phyloP scores from a whole-genome alignment of 2,329 filamentous ascomycete genomes.

The Gaeumannomyces tritici region DNA sequence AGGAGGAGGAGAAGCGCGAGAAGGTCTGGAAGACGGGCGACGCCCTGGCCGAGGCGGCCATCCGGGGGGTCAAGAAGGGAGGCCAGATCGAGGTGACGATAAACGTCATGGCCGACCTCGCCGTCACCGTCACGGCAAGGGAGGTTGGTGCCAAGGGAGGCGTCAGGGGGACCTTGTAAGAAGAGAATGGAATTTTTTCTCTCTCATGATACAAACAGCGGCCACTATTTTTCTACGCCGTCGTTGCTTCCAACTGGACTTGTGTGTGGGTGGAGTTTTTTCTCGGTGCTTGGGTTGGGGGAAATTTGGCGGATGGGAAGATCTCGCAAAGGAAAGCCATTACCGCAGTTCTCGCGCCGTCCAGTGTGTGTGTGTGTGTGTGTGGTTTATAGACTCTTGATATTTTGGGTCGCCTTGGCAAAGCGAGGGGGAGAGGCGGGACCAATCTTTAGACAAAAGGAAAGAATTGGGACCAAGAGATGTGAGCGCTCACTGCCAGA shows the following conservation, averaged over 20 bases:
- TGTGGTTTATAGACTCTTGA: not conserved
- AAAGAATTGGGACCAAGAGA: not conserved
- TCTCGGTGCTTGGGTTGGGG: not conserved
- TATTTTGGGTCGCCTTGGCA: not conserved
- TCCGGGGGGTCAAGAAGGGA: constrained; percentile 78
- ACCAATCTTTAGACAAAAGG: not conserved
- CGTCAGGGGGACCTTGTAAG: constrained; percentile 50
- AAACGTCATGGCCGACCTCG: constrained; percentile 73
- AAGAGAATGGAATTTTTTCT: not conserved
- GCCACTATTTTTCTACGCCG: not conserved
- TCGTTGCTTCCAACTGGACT: not conserved
- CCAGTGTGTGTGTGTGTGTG: too few relatives aligned
- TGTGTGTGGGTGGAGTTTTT: not conserved
- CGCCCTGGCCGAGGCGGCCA: constrained; percentile 73
- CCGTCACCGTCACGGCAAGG: constrained; percentile 69
- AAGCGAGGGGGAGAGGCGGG: not conserved
- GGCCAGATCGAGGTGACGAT: constrained; percentile 90
- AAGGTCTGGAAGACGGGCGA: constrained; percentile 86
- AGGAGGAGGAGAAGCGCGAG: constrained; percentile 79
- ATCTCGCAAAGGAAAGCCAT: too few relatives aligned
- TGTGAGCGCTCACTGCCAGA: not conserved
- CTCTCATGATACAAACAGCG: not conserved
- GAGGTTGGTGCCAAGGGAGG: constrained; percentile 85
- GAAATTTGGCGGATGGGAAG: too few relatives aligned
- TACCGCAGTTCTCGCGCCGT: too few relatives aligned